phyloP scores from a whole-genome alignment of 768 basidiomycete genomes.

The Pholiota conissans region DNA sequence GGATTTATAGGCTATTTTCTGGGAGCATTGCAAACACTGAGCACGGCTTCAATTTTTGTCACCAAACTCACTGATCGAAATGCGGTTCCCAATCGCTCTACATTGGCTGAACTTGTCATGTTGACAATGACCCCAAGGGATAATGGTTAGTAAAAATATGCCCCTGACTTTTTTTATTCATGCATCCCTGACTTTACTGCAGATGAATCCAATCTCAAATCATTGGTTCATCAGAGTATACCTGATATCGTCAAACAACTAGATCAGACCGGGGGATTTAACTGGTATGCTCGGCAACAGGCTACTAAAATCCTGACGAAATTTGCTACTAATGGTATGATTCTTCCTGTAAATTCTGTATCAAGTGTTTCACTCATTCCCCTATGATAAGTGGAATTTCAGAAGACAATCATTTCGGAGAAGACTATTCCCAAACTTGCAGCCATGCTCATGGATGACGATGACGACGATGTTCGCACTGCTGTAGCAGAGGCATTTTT shows the following conservation, averaged over 20 bases:
- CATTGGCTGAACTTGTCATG: background rate
- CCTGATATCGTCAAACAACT: no score
- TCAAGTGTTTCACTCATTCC: no score
- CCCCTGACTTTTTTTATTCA: background rate
- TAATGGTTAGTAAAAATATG: background rate
- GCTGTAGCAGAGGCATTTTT: background rate
- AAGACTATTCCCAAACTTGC: background rate
- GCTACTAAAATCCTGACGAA: background rate
- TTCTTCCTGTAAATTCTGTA: no score
- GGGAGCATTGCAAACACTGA: no score
- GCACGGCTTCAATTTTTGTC: no score
- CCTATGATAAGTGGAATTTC: background rate
- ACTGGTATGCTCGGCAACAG: background rate
- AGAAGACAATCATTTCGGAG: background rate
- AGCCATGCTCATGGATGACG: background rate
- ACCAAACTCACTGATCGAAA: background rate
- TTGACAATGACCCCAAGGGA: background rate
- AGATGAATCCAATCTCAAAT: no score
- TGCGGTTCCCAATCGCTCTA: background rate
- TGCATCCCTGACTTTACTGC: background rate
- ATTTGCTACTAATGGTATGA: background rate
- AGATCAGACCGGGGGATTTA: no score
- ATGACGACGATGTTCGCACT: background rate
- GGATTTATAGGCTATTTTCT: no score
- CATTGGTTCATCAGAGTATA: no score